Evolutionary conservation across 495 filamentous ascomycete genomes (phyloP), one percentile per base, ranked within the genome.

Genomic region (Penicillium crystallinum): DNA sequence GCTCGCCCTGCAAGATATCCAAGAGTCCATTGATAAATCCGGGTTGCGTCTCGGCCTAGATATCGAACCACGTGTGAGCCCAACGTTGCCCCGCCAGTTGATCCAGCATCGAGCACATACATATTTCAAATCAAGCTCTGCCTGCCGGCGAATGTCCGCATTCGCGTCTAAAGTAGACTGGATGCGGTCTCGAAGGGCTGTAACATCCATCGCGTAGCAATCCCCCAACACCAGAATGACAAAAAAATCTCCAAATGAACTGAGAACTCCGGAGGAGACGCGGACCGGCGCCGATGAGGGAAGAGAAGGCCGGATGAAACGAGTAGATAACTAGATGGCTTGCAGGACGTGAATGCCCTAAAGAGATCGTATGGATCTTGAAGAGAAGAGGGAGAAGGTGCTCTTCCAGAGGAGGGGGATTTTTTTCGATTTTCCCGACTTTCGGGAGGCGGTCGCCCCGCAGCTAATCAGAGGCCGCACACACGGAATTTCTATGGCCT

Each of bases 61-160:
- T 37, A 52, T 38, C 49, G 38, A 33, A 53, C 35, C 38, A 60
- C 55, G 46, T 49, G 43, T 61, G 27, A 58, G 62, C 55, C 43
- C 51, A 52, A 41, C 29, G 34, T 18, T 43, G 54, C 56, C 45
- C 54, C 56, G 41, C 54, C 53, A 54, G 40, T 42, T 45, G 36
- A 31, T 30, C 37, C 59, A 54, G 53, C 52, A 76, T 25, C 37
- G 57, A 53, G 53, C 53, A 76, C 86, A 65, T 80, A 97, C 93
- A 81, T 87, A 84, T 86, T 92, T 95, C 58, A 98, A 77, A 71
- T 97, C 89, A 59, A 91, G 72, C 77, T 97, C 95, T 52, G 91
- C 93, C 68, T 88, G 84, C 59, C 84, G 83, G 64, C 93, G 82
- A 69, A 78, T 83, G 60, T 93, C 88, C 59, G 89, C 84, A 77